A percentile compares a stretch with the other conserved stretches of the same genome.
Conservation (phyloP, 345 rosid species). For the Salix suchowensis region DNA sequence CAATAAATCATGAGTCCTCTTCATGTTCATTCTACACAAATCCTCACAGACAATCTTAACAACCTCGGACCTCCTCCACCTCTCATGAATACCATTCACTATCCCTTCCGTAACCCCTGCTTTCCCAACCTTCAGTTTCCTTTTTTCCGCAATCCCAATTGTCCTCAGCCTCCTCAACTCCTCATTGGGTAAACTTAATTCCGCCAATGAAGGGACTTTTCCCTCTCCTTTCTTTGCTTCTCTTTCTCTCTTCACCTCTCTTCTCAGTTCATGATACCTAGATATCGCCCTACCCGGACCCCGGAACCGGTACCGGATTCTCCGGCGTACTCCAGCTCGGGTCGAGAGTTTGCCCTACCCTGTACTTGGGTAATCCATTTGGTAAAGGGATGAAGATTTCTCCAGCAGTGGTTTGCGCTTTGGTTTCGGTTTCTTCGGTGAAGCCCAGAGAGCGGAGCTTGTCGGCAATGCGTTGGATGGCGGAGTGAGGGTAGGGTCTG, state of each 20-base stretch:
- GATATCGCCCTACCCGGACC: conserved; percentile 63
- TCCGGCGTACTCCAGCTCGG: conserved; percentile 93
- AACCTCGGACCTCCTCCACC: conserved; percentile 80
- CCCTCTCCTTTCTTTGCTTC: conserved; percentile 23
- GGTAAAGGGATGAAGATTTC: conserved; percentile 84
- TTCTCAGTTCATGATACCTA: conserved; percentile 53
- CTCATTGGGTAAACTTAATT: conserved; percentile 44
- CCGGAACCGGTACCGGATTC: conserved; percentile 74
- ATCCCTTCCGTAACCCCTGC: conserved; percentile 95
- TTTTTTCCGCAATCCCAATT: conserved; percentile 53
- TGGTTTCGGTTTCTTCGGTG: conserved; percentile 33
- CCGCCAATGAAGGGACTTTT: conserved; percentile 70
- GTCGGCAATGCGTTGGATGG: conserved; percentile 83
- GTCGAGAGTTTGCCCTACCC: conserved; percentile 92
- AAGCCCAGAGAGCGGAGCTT: conserved; percentile 91
- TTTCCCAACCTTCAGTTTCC: conserved; percentile 78
- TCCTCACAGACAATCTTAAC: conserved; percentile 85
- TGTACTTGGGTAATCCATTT: conserved; percentile 48
- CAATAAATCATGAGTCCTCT: conserved; percentile 88
- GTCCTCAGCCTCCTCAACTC: conserved; percentile 66
- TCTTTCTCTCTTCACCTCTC: conserved; percentile 46
- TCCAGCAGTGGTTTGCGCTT: conserved; percentile 36
- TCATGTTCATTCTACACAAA: conserved; percentile 76
- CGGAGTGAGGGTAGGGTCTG: conserved; percentile 57
- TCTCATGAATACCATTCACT: conserved; percentile 92